Conservation (phyloP, 1,284 basidiomycete genomes). For the Blastosporella zonata region DNA sequence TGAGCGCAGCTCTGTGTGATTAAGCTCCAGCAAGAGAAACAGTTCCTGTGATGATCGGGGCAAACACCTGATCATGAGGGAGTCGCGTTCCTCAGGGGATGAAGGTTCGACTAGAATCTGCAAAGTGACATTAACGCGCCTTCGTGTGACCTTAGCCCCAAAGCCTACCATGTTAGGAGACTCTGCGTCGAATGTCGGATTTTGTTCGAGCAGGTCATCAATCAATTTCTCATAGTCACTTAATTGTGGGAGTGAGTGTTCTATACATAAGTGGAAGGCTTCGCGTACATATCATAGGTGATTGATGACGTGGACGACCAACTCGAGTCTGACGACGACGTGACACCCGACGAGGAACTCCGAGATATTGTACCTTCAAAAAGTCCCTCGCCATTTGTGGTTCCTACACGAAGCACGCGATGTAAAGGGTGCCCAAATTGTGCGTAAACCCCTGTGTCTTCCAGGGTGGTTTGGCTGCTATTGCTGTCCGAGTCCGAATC, state of each 20-base stretch:
- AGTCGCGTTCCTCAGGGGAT: constrained; percentile 15
- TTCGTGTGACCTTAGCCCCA: not conserved
- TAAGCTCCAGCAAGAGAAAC: constrained; percentile 40
- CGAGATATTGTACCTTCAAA: constrained; percentile 13
- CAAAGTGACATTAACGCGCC: not conserved
- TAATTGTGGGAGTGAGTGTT: not conserved
- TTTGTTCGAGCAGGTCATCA: constrained; percentile 19
- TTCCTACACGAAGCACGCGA: constrained; percentile 19
- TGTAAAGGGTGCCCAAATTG: constrained; percentile 22
- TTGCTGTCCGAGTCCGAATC: constrained; percentile 20
- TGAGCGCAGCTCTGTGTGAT: constrained; percentile 36
- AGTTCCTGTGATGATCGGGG: constrained; percentile 33
- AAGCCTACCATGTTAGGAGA: constrained; percentile 18
- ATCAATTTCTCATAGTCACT: constrained; percentile 25
- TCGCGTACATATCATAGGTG: constrained; percentile 22
- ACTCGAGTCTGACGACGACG: constrained; percentile 17
- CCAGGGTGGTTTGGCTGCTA: constrained; percentile 21
- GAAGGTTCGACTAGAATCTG: constrained; percentile 22
- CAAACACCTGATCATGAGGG: constrained; percentile 36
- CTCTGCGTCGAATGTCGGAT: constrained; percentile 11
- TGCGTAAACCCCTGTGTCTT: constrained; percentile 15
- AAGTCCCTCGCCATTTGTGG: constrained; percentile 12
- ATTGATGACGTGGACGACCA: constrained; percentile 23
- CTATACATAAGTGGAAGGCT: not conserved
- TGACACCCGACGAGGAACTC: constrained; percentile 12